Evolutionary conservation across 1,139 yeast genomes (phyloP), one percentile per base, ranked within the genome.

Genomic region (Magnusiomyces fungicola): DNA sequence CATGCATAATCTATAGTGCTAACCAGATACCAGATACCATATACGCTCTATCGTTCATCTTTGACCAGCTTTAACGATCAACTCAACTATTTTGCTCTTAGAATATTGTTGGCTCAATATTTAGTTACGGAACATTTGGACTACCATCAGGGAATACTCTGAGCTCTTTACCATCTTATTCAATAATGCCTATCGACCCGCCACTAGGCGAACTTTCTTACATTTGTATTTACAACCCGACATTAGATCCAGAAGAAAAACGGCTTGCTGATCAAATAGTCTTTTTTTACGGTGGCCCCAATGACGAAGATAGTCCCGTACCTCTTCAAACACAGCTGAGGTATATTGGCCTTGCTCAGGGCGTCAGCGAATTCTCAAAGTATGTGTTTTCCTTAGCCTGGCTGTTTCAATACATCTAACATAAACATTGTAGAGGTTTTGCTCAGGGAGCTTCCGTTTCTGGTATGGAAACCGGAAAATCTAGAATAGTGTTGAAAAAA

Each of bases 211-310:
- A 50, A 39, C 53, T 60, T 21, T 53, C 53, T 18, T 63, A 61
- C 46, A 51, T 63, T 37, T 61, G 65, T 50, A 60, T 63, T 32
- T 63, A 62, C 52, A 61, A 62, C 51, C 67, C 67, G n/a, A 59
- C 56, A 19, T 50, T 63, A 41, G 65, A 60, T 30, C 51, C 56
- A 1, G 50, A 51, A 3, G 66, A 58, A 30, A 55, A 53, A 22
- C 47, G 57, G 9, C 51, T 63, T 5, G 55, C 58, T 23, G 55
- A 61, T 34, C 66, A 63, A 52, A 54, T 63, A 22, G 61, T 62
- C 34, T 62, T 59, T 45, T 61, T 58, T 48, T 57, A 61, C 49
- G 57, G 56, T 10, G 43, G 44, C 14, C 36, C 39, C n/a, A 36
- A 49, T 14, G 49, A 49, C 9, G 53, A 55, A 2, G 49, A 47